Evolutionary conservation across 1,284 basidiomycete genomes (phyloP), one percentile per base, ranked within the genome.

Genomic region (Leccinum fallax): DNA sequence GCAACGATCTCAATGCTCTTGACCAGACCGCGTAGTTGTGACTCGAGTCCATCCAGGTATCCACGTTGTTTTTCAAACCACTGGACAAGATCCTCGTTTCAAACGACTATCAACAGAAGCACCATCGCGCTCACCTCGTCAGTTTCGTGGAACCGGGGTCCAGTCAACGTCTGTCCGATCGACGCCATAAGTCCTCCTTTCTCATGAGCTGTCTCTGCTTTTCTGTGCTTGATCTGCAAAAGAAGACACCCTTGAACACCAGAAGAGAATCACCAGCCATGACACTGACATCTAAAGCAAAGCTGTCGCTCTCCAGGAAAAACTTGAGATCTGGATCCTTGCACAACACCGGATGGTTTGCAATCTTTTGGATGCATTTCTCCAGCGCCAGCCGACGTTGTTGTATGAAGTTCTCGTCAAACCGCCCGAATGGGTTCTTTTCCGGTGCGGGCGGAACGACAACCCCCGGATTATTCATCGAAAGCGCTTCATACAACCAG

Each of bases 391-490:
- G 71, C 21, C 95, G 83, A 3, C 96, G 85, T 61, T 92, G 91
- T 65, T 92, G 88, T 53, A 98, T 87, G 68, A 98, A 98, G 32
- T 88, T 85, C 53, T 93, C 87, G 67, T 94, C 90, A 76, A 98
- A 98, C 19, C 96, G 85, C 5, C 92, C 94, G 69, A 97, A 93
- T 0, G 93, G 81, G 66, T 92, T 95, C 82, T 99, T 99, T 76
- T 97, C 97, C 0, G 97, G 97, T 1, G 94, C 93, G 0, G 97
- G 96, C 4, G 97, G 97, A 0, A 99, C 94, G 55, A 99, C 92
- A 5, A 98, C 95, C 4, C 97, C 97, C 1, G 97, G 96, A 71
- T 99, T 98, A 78, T 98, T 98, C 69, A 81, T 75, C 0, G 90
- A 91, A 1, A 99, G 83, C 0, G 90, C 89, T 69, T 97, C 95